A percentile compares a stretch with the other conserved stretches of the same genome.
Evolutionary conservation across 2,329 filamentous ascomycete species (phyloP).

Genomic region (Alternaria brassicae): DNA sequence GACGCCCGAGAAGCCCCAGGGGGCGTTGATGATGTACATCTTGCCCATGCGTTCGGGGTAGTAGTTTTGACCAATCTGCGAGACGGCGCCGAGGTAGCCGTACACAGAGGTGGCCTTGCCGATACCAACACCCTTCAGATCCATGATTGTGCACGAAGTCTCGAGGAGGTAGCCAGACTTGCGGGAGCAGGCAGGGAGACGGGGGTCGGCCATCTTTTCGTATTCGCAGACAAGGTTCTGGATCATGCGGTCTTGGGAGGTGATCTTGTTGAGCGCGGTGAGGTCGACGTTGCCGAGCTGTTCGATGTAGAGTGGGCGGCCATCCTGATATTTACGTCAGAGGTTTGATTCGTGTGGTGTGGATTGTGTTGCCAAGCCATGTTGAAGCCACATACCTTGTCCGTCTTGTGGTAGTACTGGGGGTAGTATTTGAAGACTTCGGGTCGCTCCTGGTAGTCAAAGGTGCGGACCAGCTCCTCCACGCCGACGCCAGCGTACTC

Average conservation of each 20-base stretch:
- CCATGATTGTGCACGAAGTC: constrained; percentile 98
- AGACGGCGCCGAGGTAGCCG: constrained; percentile 83
- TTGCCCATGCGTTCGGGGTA: constrained; percentile 97
- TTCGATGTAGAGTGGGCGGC: constrained; percentile 96
- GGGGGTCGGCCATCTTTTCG: constrained; percentile 92
- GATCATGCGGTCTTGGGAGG: constrained; percentile 89
- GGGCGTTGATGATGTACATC: constrained; percentile 97
- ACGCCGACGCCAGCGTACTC: constrained; percentile 73
- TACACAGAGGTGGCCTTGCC: constrained; percentile 83
- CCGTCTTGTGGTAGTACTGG: constrained; percentile 98
- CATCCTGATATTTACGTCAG: constrained; percentile 68
- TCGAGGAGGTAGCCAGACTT: constrained; percentile 89
- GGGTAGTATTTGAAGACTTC: constrained; percentile 91
- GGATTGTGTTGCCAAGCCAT: background rate
- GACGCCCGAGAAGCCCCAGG: constrained; percentile 89
- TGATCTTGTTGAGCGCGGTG: constrained; percentile 89
- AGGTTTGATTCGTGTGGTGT: background rate
- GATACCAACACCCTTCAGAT: constrained; percentile 92
- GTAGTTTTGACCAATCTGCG: constrained; percentile 95
- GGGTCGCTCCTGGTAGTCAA: constrained; percentile 86
- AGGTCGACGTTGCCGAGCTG: constrained; percentile 93
- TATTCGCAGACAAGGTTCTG: constrained; percentile 97
- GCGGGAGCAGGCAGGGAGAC: constrained; percentile 92
- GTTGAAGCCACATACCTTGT: constrained; percentile 63
- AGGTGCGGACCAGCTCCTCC: constrained; percentile 78